Conservation (phyloP, 306 rosid genomes). For the Begonia masoniana region DNA sequence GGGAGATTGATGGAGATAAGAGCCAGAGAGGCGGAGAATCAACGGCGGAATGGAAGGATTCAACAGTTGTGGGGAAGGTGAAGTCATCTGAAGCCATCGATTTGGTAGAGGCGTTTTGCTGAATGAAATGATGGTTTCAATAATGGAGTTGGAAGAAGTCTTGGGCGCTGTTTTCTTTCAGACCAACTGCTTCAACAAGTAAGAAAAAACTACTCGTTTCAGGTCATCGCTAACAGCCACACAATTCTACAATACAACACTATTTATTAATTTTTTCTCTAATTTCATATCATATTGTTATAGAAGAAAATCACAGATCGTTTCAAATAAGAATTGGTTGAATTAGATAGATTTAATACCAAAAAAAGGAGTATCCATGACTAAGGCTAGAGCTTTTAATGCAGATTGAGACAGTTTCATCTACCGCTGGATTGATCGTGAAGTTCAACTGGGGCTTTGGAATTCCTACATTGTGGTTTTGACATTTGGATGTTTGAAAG, state of each 20-base stretch:
- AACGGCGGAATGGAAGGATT: constrained; percentile 1
- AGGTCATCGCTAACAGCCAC: too few relatives aligned
- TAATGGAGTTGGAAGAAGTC: background rate
- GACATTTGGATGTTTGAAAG: too few relatives aligned
- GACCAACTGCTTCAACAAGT: constrained; percentile 14
- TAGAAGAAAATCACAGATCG: too few relatives aligned
- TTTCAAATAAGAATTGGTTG: background rate
- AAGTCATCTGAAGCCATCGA: constrained; percentile 11
- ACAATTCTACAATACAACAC: too few relatives aligned
- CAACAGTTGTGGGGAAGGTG: constrained; percentile 6
- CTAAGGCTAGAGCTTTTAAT: background rate
- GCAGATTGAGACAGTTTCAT: background rate
- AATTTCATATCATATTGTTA: too few relatives aligned
- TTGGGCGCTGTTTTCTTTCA: constrained; percentile 4
- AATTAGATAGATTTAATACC: background rate
- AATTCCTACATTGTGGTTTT: too few relatives aligned
- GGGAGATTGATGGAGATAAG: constrained; percentile 5
- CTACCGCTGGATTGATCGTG: background rate
- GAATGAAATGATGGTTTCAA: background rate
- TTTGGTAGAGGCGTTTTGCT: background rate
- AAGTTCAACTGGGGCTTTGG: background rate
- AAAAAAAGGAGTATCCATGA: background rate
- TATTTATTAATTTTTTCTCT: too few relatives aligned
- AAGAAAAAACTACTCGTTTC: too few relatives aligned
- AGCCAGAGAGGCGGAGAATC: constrained; percentile 14